These are phyloP conservation scores for Tylopilus cervinicoccineus DNA, from an alignment of 768 basidiomycete species.

Conservation along the genomic window DNA sequence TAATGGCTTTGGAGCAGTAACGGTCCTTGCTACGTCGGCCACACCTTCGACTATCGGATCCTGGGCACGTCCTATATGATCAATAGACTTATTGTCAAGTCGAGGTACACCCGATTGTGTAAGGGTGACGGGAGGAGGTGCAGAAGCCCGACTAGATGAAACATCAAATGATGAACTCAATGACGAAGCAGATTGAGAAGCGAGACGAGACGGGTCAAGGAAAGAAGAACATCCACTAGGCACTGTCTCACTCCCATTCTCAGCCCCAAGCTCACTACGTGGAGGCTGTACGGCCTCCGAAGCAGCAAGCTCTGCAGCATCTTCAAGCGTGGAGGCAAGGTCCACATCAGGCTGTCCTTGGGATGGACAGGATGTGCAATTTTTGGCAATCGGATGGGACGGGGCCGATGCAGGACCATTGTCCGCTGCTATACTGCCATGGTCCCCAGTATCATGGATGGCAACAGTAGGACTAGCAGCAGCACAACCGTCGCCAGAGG, in stretches of 20 bases:
- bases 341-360: constrained; percentile 22
- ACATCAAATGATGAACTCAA: constrained; percentile 37
- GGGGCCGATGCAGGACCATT: constrained; percentile 26
- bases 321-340: constrained; percentile 19
- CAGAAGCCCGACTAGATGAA: constrained; percentile 44
- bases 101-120: constrained; percentile 38
- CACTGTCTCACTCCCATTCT: constrained; percentile 16
- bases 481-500: constrained; percentile 27
- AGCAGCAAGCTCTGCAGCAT: constrained; percentile 13
- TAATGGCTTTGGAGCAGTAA: constrained; percentile 30
- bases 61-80: constrained; percentile 45
- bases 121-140: constrained; percentile 21
- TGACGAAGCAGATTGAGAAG: constrained; percentile 31
- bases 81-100: constrained; percentile 42
- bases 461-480: constrained; percentile 9
- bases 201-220: constrained; percentile 29
- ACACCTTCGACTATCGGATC: constrained; percentile 18
- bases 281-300: constrained; percentile 21
- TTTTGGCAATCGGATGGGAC: constrained; percentile 18
- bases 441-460: constrained; percentile 15
- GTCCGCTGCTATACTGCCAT: constrained; percentile 16
- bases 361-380: constrained; percentile 9
- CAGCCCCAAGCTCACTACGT: constrained; percentile 12
- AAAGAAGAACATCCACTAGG: constrained; percentile 20
- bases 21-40: constrained; percentile 3